Base-by-base conservation (phyloP, 768 basidiomycete species). In the Tubosaeta brunneosetosa region DNA sequence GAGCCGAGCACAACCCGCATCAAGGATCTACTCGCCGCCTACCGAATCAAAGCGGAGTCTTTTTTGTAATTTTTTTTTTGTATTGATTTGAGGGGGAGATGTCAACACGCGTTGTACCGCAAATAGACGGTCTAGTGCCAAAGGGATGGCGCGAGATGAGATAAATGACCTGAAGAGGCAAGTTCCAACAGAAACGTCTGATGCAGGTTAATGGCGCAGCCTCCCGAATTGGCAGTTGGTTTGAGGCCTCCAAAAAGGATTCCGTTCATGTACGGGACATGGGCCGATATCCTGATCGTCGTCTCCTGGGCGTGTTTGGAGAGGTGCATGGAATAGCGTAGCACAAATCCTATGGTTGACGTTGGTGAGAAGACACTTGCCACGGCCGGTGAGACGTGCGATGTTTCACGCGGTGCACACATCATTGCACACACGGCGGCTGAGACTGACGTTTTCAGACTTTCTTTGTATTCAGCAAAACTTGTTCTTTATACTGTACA, bases 171-270 rank as follows among this genome's bases (percentile, higher is more conserved):
- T 17, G 6, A 66, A 56, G 22, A 33, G 60, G 62, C 43, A 63
- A 0, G 48, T 70, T 66, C 66, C 56, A 70, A 60, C 57, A 58
- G 66, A 68, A 67, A 49, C 49, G 49, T 70, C 66, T 67, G 67
- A 66, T 59, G 25, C 3, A 3, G 7, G 3, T 40, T 44, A 29
- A 29, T 50, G 38, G 29, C 31, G 50, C 34, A 38, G 22, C 25
- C 13, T 8, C 51, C 52, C 37, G 33, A 57, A 55, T 57, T 59
- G 37, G 68, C 34, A 59, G 22, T 43, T 17, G 2, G 56, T 54
- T 67, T 67, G 58, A 50, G 31, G 17, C 9, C 46, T 1, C 68
- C 53, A 63, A 59, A 67, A 56, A 17, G n/a, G 58, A 33, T 25
- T 13, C 43, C 43, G 6, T 37, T 17, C n/a, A 16, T 9, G 8